Evolutionary conservation across 352 stramenopile species (phyloP).

Genomic region (Pythium plurisporium): DNA sequence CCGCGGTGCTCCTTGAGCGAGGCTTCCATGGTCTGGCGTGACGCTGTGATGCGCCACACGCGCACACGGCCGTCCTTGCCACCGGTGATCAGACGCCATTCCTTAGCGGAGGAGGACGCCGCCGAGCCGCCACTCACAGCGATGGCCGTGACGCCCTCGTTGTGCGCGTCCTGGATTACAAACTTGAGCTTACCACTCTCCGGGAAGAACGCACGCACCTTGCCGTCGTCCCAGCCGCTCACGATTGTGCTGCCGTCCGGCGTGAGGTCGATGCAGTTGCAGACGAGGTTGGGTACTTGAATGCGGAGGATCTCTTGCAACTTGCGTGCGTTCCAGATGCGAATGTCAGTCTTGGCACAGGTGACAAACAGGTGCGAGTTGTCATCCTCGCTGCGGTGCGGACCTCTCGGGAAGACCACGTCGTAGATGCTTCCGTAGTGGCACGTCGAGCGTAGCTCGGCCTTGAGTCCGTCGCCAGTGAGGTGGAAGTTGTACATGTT

Average conservation of each 20-base stretch:
- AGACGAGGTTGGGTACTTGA: constrained; percentile 96
- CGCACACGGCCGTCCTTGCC: constrained; percentile 92
- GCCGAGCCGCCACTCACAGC: constrained; percentile 62
- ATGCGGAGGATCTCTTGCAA: constrained; percentile 95
- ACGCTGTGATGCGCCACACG: constrained; percentile 91
- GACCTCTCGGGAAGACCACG: constrained; percentile 87
- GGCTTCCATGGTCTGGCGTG: constrained; percentile 93
- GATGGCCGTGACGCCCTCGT: constrained; percentile 93
- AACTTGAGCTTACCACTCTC: constrained; percentile 96
- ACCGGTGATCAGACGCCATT: constrained; percentile 92
- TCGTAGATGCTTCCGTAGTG: constrained; percentile 92
- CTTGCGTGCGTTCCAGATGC: constrained; percentile 92
- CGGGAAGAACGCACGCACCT: constrained; percentile 95
- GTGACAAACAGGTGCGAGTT: constrained; percentile 95
- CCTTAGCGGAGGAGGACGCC: constrained; percentile 29
- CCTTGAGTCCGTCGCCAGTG: constrained; percentile 24
- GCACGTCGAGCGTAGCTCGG: constrained; percentile 85
- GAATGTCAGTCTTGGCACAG: constrained; percentile 92
- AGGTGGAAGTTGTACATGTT: constrained; percentile 93
- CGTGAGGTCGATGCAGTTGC: constrained; percentile 91
- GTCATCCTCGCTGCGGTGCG: constrained; percentile 44
- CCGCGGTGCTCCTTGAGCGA: constrained; percentile 95
- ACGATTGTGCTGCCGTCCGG: constrained; percentile 88
- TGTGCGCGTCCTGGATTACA: constrained; percentile 95
- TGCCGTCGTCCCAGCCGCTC: constrained; percentile 95